Evolutionary conservation across 495 filamentous ascomycete species (phyloP), one percentile per base, ranked within the genome.

Genomic region (Aspergillus ellipticus): DNA sequence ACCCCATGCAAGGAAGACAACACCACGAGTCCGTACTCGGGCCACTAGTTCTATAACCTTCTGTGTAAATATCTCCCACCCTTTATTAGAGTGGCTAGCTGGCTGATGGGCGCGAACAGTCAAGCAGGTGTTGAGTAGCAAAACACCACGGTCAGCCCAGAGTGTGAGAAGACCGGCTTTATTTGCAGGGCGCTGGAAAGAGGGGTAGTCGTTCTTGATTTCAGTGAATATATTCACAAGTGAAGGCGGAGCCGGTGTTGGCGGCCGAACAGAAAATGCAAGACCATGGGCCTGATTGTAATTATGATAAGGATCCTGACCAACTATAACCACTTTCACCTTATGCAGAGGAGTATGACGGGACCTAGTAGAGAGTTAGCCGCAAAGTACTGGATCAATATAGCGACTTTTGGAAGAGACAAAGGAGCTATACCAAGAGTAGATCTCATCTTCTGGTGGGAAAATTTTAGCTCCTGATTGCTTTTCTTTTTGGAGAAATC

Each of bases 301-400:
- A 68, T 95, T 94, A 76, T 97, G 94, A 71, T 98, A 98, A 5
- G 94, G 94, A 69, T 98, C 94, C 74, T 98, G 94, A 57, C 95
- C 94, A 42, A 97, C 63, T 69, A 98, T 89, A 7, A 98, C 90
- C 45, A 85, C 85, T 65, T 93, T 94, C 53, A 97, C 92, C 2
- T 74, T 87, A 74, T 86, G 71, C 53, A 97, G 82, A 22, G 94
- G 95, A 1, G 93, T 97, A 69, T 95, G 85, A 29, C 91, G 86
- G 49, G 90, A 95, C 89, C 89, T 95, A 53, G 3, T 21, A 47
- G 5, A 13, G 10, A 4, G 28, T 53, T 53, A 26, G 37, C n/a
- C 9, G 9, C 37, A 13, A 2, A 52, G 24, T n/a, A 11, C 13
- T 26, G 45, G 1, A 24, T 53, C 39, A 42, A 57, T n/a, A 39